phyloP scores from a whole-genome alignment of 768 basidiomycete genomes.

The Pleurotus platypus region DNA sequence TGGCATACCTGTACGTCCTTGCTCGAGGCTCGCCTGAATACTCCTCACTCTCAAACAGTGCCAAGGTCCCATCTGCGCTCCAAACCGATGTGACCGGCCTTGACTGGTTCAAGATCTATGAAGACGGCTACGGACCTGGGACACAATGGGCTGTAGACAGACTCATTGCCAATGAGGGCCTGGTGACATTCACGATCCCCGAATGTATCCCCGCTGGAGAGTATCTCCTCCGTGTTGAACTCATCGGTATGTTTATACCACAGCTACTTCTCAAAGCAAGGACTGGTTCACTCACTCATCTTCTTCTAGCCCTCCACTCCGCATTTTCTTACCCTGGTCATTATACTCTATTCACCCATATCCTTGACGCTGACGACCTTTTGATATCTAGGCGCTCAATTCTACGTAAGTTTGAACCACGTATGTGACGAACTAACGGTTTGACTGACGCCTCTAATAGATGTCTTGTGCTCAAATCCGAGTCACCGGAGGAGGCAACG shows the following conservation, averaged over 20 bases:
- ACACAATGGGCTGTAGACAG: slow-evolving; percentile 35
- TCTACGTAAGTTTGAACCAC: background rate
- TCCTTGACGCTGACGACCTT: background rate
- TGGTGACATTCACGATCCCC: slow-evolving; percentile 30
- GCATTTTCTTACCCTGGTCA: slow-evolving; percentile 4
- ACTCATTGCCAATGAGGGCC: slow-evolving; percentile 36
- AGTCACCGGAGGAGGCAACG: background rate
- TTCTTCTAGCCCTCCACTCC: background rate
- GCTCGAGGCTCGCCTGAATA: background rate
- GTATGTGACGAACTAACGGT: no score
- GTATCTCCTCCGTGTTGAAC: slow-evolving; percentile 10
- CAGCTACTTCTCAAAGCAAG: no score
- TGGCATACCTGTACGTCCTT: slow-evolving; percentile 44
- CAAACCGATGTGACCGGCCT: slow-evolving; percentile 32
- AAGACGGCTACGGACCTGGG: slow-evolving; percentile 28
- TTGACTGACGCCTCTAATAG: background rate
- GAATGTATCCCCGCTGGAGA: slow-evolving; percentile 14
- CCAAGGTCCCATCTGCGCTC: slow-evolving; percentile 25
- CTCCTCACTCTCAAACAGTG: slow-evolving; percentile 24
- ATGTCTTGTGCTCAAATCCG: slow-evolving; percentile 3
- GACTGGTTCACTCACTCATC: background rate
- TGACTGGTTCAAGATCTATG: slow-evolving; percentile 43
- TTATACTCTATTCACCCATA: no score
- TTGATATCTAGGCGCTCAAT: background rate
- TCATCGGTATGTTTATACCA: background rate